Evolutionary conservation across 768 basidiomycete species (phyloP).

Genomic region (Amanita polypyramis): DNA sequence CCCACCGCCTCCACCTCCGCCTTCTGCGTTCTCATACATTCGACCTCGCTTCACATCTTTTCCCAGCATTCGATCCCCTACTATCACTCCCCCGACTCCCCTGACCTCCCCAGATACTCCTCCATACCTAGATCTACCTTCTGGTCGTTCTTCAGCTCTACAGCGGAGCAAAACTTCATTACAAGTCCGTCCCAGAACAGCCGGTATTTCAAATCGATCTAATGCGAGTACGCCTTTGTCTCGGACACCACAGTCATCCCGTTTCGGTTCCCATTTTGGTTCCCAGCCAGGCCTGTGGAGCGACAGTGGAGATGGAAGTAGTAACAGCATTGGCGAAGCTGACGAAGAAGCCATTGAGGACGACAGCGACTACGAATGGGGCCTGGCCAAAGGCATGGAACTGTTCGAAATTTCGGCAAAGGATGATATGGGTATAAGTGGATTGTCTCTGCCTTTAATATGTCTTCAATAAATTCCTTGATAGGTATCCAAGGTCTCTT

Average conservation of each 20-base stretch:
- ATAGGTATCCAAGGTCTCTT: slow-evolving; percentile 77
- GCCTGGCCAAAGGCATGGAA: slow-evolving; percentile 74
- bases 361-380: slow-evolving; percentile 51
- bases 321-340: slow-evolving; percentile 57
- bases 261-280: slow-evolving; percentile 50
- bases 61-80: slow-evolving; percentile 49
- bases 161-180: slow-evolving; percentile 41
- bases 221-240: slow-evolving; percentile 33
- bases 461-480: slow-evolving; percentile 6
- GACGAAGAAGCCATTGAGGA: slow-evolving; percentile 47
- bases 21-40: slow-evolving; percentile 64
- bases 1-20: slow-evolving; percentile 43
- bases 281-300: slow-evolving; percentile 40
- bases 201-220: slow-evolving; percentile 36
- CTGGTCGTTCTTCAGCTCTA: slow-evolving; percentile 40
- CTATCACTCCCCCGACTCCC: slow-evolving; percentile 29
- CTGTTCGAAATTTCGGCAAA: slow-evolving; percentile 89
- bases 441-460: slow-evolving; percentile 10
- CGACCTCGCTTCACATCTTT: slow-evolving; percentile 73
- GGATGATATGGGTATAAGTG: slow-evolving; percentile 62
- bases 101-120: slow-evolving; percentile 46
- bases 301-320: slow-evolving; percentile 48
- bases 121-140: slow-evolving; percentile 52
- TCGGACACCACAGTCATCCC: slow-evolving; percentile 42
- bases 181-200: slow-evolving; percentile 35